Base-by-base conservation (phyloP, 108 stramenopile species). In the Asterionellopsis glacialis region DNA sequence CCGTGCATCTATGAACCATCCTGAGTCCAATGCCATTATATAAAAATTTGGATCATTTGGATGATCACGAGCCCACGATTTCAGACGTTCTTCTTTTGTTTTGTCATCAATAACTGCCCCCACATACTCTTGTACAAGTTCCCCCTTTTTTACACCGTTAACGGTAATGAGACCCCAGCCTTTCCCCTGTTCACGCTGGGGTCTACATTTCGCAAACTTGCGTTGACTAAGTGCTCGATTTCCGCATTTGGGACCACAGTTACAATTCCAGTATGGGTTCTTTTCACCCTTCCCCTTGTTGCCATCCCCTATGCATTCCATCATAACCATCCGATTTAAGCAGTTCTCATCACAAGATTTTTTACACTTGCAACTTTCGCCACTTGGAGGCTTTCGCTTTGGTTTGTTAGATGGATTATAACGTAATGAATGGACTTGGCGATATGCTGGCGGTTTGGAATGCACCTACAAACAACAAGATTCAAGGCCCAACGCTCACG, bases 1-100 rank as follows among this genome's bases (percentile, higher is more conserved):
- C 41, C 93, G 75, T 1, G 94, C 96, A 56, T 97, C 96, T 6
- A 97, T 86, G 68, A 88, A 97, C 75, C 83, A 85, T 1, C 91
- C 90, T 28, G 67, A 56, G 26, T 74, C 75, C 11, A 95, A 74
- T 24, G 74, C 79, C 96, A 97, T 97, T n/a, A 97, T 61, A 72
- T 97, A 97, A 69, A 93, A 91, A 68, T 97, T 93, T 14, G 87
- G 87, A 68, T 97, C 96, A 57, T 93, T 83, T 22, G 95, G 95
- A 19, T 85, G 85, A n/a, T 89, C 85, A 22, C 61, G 55, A 27
- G 73, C 45, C 88, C 93, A 94, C 19, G 76, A 56, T 48, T 55
- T 25, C 26, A 97, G 57, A 14, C 96, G 83, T 11, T 69, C 52
- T 58, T 84, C 68, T 62, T 91, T 91, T 60, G 74, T 77, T 24